Conservation (phyloP, 1,139 yeast species). For the Hemisphaericaspora lyxosophila region DNA sequence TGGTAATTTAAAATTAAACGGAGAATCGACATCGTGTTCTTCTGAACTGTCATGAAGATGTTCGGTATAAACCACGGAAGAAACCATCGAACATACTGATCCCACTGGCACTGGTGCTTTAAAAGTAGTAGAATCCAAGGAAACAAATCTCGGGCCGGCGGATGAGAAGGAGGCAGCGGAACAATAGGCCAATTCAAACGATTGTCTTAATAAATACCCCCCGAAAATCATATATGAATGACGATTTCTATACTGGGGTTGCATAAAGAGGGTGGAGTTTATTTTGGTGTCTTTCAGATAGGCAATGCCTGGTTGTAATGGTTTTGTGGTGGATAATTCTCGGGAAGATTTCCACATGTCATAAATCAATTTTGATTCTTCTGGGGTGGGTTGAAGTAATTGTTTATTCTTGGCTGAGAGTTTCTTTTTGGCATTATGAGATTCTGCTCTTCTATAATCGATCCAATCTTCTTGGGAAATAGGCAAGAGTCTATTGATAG, state of each 20-base stretch:
- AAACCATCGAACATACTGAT: slow-evolving; percentile 76
- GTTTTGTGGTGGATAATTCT: slow-evolving; percentile 28
- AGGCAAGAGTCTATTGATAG: slow-evolving; percentile 79
- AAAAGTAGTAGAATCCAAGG: slow-evolving; percentile 87
- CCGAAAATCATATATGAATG: slow-evolving; percentile 95
- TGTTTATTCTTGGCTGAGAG: slow-evolving; percentile 65
- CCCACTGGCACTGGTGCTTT: slow-evolving; percentile 96
- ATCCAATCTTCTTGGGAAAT: slow-evolving; percentile 71
- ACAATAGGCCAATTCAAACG: slow-evolving; percentile 90
- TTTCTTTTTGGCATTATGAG: slow-evolving; percentile 83
- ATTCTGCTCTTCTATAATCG: slow-evolving; percentile 85
- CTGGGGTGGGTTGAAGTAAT: slow-evolving; percentile 66
- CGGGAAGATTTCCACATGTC: slow-evolving; percentile 70
- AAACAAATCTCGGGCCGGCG: slow-evolving; percentile 82
- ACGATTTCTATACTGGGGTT: slow-evolving; percentile 92
- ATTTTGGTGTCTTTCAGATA: slow-evolving; percentile 73
- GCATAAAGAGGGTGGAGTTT: slow-evolving; percentile 82
- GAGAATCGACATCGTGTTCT: slow-evolving; percentile 34
- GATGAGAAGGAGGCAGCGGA: slow-evolving; percentile 86
- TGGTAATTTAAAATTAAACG: slow-evolving; percentile 52
- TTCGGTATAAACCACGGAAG: slow-evolving; percentile 82
- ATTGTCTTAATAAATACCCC: slow-evolving; percentile 85
- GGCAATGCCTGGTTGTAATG: slow-evolving; percentile 46
- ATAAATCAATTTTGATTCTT: slow-evolving; percentile 73
- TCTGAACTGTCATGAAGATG: slow-evolving; percentile 50